Evolutionary conservation across 345 rosid genomes (phyloP), one percentile per base, ranked within the genome.

Genomic region (Heritiera fomes): DNA sequence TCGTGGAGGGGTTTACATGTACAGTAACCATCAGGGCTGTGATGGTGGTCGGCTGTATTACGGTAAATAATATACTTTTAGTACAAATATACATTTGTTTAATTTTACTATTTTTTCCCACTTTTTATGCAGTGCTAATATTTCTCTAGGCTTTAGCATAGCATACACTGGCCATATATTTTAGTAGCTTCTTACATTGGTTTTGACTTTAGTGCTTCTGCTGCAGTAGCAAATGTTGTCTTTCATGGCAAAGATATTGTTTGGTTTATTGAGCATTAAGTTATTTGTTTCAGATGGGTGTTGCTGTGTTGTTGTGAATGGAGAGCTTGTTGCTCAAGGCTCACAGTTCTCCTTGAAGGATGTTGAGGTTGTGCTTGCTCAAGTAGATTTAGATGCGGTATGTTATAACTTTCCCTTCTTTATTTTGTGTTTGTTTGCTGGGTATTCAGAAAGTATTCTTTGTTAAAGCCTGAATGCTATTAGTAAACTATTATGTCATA

Each of bases 11-110:
- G 94, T 96, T 75, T 96, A 96, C 84, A 87, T 96, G 90, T 96
- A 96, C 84, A 94, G 99, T 81, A 96, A 96, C 87, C 99, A 92
- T 5, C 97, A 94, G 80, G 99, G 99, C 77, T 96, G 99, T 71
- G 99, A 96, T 87, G 99, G 99, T 53, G 84, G 94, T 73, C 94
- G 97, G 77, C 90, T 94, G 62, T 96, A 96, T 84, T 94, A 90
- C 66, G 99, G 98, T 96, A 85, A 58, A 62, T 63, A 56, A 43
- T 30, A 67, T 30, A 20, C 75, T 55, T 66, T 41, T 20, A n/a
- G 14, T 59, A 4, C 45, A 18, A 4, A 41, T 70, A 34, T 38
- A 67, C 5, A 6, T 61, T 18, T 77, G 55, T 62, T 63, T 67
- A 8, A n/a, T 32, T 23, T 43, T 47, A 7, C 28, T 70, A 43